These are phyloP conservation scores for Penicillium parvum DNA, from an alignment of 495 filamentous ascomycete genomes.

Conservation along the genomic window DNA sequence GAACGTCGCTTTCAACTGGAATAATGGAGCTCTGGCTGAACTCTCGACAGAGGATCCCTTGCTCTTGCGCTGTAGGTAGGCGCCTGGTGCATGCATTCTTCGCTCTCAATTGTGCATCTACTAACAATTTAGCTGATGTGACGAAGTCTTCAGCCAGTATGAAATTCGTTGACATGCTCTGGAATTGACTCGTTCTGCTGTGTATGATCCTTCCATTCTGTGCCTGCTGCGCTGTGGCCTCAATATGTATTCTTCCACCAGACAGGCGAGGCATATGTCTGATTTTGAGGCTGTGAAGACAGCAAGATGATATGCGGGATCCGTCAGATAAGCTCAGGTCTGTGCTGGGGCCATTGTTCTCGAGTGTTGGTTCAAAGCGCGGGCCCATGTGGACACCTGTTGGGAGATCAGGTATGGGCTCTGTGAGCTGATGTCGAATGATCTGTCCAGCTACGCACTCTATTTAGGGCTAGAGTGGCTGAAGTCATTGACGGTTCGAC, in stretches of 20 bases:
- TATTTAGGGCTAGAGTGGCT: conserved; percentile 22
- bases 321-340: conserved; percentile 22
- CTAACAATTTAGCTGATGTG: too few species aligned
- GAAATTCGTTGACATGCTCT: not conserved
- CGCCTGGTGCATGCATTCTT: too few species aligned
- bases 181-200: not conserved
- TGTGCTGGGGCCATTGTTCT: not conserved
- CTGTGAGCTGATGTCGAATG: conserved; percentile 31
- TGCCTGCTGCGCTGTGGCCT: conserved; percentile 8
- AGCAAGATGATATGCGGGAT: conserved; percentile 11
- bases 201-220: not conserved
- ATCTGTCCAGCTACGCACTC: conserved; percentile 25
- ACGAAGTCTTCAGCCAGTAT: too few species aligned
- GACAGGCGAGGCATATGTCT: conserved; percentile 16
- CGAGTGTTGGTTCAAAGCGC: conserved; percentile 25
- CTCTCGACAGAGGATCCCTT: too few species aligned
- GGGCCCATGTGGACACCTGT: conserved; percentile 22
- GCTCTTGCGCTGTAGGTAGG: too few species aligned
- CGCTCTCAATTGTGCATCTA: too few species aligned
- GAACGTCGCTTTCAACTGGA: too few species aligned
- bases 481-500: too few species aligned
- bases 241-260: conserved; percentile 5
- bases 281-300: not conserved
- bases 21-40: too few species aligned
- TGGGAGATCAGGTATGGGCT: conserved; percentile 16